A percentile compares a stretch with the other conserved stretches of the same genome.
Evolutionary conservation across 176 grass and related monocot genomes (phyloP).

Genomic region (Panicum miliaceum): DNA sequence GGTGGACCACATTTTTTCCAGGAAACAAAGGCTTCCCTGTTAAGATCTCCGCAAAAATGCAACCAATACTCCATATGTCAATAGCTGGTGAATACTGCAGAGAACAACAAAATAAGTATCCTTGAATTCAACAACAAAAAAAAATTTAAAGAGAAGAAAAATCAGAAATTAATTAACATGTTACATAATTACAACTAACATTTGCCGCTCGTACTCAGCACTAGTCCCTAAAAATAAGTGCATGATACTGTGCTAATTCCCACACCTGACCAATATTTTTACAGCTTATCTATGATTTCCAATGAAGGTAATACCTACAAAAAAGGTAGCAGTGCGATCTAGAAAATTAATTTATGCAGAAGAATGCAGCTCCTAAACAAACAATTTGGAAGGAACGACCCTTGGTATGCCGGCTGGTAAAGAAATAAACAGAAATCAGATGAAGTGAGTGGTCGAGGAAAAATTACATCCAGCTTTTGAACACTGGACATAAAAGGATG

Average conservation of each 20-base stretch:
- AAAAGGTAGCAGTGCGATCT: slow-evolving; percentile 32
- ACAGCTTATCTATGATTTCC: slow-evolving; percentile 25
- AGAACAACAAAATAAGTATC: slow-evolving; percentile 46
- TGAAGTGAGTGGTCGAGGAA: slow-evolving; percentile 6
- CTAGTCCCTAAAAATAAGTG: slow-evolving; percentile 38
- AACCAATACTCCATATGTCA: slow-evolving; percentile 99
- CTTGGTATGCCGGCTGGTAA: slow-evolving; percentile 5
- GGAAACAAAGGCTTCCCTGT: slow-evolving; percentile 98
- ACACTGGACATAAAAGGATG: slow-evolving; percentile 7
- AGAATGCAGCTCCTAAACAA: slow-evolving; percentile 38
- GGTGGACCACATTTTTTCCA: slow-evolving; percentile 99
- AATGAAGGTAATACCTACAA: slow-evolving; percentile 43
- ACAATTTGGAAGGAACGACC: slow-evolving; percentile 31
- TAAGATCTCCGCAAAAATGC: slow-evolving; percentile 96
- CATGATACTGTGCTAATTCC: slow-evolving; percentile 19
- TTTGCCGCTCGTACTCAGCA: slow-evolving; percentile 29
- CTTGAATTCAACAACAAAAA: slow-evolving; percentile 8
- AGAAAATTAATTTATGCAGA: slow-evolving; percentile 37
- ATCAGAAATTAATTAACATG: slow-evolving; percentile 27
- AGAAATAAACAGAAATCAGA: slow-evolving; percentile 29
- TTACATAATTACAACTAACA: slow-evolving; percentile 19
- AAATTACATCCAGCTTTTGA: slow-evolving; percentile 9
- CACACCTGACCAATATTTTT: slow-evolving; percentile 8
- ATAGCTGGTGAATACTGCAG: slow-evolving; percentile 98
- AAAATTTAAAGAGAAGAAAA: background rate